These are phyloP conservation scores for Ampelocalamus luodianensis DNA, from an alignment of 176 grass and related monocot species.

Conservation along the genomic window DNA sequence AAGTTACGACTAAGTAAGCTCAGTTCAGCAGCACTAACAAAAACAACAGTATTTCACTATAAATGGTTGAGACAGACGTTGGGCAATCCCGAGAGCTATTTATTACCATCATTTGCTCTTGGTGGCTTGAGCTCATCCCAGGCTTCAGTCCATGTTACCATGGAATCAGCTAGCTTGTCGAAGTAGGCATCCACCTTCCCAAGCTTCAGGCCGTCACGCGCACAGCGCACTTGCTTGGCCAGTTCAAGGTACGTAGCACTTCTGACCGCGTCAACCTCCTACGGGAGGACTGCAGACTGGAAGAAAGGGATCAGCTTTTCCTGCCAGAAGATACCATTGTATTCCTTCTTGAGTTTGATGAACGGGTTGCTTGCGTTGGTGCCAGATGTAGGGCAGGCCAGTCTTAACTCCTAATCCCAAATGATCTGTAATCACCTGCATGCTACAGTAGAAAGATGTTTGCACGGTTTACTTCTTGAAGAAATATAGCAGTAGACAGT, in stretches of 20 bases:
- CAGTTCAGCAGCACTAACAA: no score
- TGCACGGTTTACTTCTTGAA: no score
- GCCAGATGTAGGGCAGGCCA: slow-evolving; percentile 66
- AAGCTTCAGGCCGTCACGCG: slow-evolving; percentile 49
- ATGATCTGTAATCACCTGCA: slow-evolving; percentile 61
- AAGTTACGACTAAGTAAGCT: no score
- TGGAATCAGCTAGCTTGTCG: slow-evolving; percentile 65
- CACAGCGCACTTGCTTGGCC: slow-evolving; percentile 48
- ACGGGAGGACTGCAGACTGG: slow-evolving; percentile 48
- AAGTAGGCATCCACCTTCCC: slow-evolving; percentile 62
- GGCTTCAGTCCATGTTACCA: slow-evolving; percentile 70
- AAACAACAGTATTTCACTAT: no score
- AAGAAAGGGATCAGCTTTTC: slow-evolving; percentile 74
- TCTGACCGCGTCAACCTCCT: slow-evolving; percentile 52
- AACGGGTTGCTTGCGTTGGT: slow-evolving; percentile 68
- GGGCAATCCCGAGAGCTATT: no score
- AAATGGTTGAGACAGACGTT: no score
- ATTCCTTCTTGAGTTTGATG: slow-evolving; percentile 71
- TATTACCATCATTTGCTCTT: not conserved
- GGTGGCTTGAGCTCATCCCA: slow-evolving; percentile 66
- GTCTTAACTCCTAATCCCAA: slow-evolving; percentile 64
- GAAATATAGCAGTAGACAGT: no score
- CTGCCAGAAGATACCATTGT: slow-evolving; percentile 23
- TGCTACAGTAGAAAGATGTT: no score
- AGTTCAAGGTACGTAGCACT: slow-evolving; percentile 61